These are phyloP conservation scores for Globisporangium takayamanum DNA, from an alignment of 352 stramenopile species.

Conservation along the genomic window DNA sequence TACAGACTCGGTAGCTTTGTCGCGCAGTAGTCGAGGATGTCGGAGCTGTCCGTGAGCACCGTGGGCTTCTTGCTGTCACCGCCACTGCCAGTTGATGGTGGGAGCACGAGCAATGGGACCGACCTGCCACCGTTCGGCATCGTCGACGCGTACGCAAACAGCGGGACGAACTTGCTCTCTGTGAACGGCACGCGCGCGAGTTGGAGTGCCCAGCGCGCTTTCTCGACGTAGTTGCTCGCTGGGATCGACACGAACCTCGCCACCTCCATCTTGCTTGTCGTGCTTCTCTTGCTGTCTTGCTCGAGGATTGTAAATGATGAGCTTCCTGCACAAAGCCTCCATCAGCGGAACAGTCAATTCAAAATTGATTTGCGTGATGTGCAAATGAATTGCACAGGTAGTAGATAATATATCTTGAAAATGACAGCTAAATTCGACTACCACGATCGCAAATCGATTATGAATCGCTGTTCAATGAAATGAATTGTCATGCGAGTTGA, in stretches of 20 bases:
- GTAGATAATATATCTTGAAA: too few relatives aligned
- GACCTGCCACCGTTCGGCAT: constrained; percentile 32
- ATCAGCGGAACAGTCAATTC: too few relatives aligned
- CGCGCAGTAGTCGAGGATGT: constrained; percentile 39
- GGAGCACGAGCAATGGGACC: constrained; percentile 33
- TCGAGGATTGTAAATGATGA: neutral
- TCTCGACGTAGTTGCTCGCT: constrained; percentile 55
- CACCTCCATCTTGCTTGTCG: neutral
- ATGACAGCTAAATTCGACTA: too few relatives aligned
- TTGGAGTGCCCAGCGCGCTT: constrained; percentile 47
- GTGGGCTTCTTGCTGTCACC: neutral
- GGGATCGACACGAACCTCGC: constrained; percentile 43
- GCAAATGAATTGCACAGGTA: too few relatives aligned
- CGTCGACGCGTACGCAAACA: constrained; percentile 39
- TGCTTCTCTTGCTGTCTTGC: neutral
- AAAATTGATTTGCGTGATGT: too few relatives aligned
- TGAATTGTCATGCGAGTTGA: too few relatives aligned
- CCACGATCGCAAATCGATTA: too few relatives aligned
- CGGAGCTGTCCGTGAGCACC: constrained; percentile 31
- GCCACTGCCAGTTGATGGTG: constrained; percentile 4
- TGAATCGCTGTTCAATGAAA: too few relatives aligned
- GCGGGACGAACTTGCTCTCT: constrained; percentile 38
- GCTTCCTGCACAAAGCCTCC: too few relatives aligned
- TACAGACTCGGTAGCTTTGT: constrained; percentile 27
- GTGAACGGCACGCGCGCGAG: constrained; percentile 32